Evolutionary conservation across 345 rosid genomes (phyloP).

Genomic region (Brassica cretica): DNA sequence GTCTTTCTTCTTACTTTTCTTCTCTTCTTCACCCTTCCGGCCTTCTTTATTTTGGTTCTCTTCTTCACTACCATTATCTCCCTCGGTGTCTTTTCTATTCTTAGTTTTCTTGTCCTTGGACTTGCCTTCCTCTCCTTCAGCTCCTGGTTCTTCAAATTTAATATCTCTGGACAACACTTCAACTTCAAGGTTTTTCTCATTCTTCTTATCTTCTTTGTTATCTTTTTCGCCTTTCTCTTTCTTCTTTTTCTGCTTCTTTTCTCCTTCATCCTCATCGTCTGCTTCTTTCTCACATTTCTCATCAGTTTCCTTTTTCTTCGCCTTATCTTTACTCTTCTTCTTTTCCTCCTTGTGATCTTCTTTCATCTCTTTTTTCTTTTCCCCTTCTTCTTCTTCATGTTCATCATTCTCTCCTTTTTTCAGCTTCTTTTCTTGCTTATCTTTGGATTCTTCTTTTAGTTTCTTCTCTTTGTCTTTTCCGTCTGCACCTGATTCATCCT

Average conservation of each 20-base stretch:
- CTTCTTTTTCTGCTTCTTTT: constrained; percentile 6
- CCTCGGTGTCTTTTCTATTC: background rate
- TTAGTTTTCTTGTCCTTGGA: background rate
- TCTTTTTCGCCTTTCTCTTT: background rate
- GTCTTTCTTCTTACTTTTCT: background rate
- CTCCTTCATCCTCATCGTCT: constrained; percentile 8
- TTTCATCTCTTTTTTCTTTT: background rate
- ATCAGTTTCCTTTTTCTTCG: background rate
- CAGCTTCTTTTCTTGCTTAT: constrained; percentile 12
- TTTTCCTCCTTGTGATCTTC: background rate
- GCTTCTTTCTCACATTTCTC: constrained; percentile 8
- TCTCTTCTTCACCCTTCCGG: background rate
- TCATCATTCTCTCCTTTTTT: constrained; percentile 6
- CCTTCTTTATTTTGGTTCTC: constrained; percentile 7
- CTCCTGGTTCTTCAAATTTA: constrained; percentile 19
- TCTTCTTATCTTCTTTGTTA: constrained; percentile 17
- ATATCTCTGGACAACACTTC: constrained; percentile 14
- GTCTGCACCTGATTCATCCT: background rate
- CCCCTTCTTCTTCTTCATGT: constrained; percentile 13
- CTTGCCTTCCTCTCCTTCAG: background rate
- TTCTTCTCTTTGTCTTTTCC: constrained; percentile 24
- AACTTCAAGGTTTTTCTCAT: constrained; percentile 18
- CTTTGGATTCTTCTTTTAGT: constrained; percentile 16
- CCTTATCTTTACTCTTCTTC: constrained; percentile 9
- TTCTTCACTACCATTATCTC: constrained; percentile 8